Evolutionary conservation across 495 filamentous ascomycete genomes (phyloP).

Genomic region (Xylaria grammica): DNA sequence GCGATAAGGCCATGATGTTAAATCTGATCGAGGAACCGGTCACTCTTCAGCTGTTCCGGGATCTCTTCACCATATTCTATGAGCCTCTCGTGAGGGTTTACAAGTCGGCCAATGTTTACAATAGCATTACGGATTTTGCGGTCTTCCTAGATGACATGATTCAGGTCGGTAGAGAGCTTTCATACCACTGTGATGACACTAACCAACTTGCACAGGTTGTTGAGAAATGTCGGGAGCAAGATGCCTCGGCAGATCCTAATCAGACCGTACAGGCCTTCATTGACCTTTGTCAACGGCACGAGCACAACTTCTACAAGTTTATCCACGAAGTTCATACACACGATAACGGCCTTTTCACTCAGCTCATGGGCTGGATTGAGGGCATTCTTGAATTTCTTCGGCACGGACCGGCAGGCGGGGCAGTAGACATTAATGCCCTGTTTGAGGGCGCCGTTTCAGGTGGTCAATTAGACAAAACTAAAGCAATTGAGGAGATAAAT

Average conservation of each 20-base stretch:
- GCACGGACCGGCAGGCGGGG: conserved; percentile 76
- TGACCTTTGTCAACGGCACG: conserved; percentile 92
- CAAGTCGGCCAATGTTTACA: conserved; percentile 98
- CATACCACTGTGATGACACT: neutral
- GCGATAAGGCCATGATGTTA: conserved; percentile 98
- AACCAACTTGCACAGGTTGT: conserved; percentile 61
- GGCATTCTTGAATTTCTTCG: conserved; percentile 94
- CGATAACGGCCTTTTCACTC: conserved; percentile 94
- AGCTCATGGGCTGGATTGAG: conserved; percentile 96
- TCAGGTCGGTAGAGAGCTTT: conserved; percentile 41
- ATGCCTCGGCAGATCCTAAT: conserved; percentile 92
- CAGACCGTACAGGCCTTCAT: conserved; percentile 99
- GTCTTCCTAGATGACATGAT: conserved; percentile 92
- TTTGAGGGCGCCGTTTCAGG: conserved; percentile 77
- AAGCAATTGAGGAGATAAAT: conserved; percentile 82
- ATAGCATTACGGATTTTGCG: conserved; percentile 93
- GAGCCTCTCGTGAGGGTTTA: conserved; percentile 95
- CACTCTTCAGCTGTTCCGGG: conserved; percentile 89
- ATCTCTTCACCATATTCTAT: conserved; percentile 98
- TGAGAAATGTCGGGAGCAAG: conserved; percentile 87
- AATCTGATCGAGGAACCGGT: conserved; percentile 93
- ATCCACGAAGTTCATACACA: conserved; percentile 98
- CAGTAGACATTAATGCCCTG: conserved; percentile 91
- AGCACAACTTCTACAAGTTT: conserved; percentile 98
- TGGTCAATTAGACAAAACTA: conserved; percentile 68